phyloP scores from a whole-genome alignment of 139 green algal species.

The Closterium sp. region DNA sequence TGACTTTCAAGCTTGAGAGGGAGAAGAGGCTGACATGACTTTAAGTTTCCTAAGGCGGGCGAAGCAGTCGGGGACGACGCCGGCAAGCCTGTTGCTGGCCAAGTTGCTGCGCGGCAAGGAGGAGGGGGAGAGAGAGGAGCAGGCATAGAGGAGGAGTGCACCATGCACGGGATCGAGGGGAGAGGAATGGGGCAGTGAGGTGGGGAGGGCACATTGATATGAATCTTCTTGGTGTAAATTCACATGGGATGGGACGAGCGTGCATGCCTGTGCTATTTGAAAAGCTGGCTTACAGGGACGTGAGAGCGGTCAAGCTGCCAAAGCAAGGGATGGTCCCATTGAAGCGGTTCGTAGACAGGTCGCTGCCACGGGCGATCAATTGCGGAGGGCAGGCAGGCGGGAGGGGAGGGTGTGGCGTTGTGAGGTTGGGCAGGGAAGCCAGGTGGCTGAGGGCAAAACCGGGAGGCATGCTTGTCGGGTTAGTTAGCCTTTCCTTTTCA shows the following conservation, averaged over 20 bases:
- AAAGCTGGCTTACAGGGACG: neutral
- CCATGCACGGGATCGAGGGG: too few relatives aligned
- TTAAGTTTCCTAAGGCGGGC: neutral
- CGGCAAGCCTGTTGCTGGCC: neutral
- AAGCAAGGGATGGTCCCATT: neutral
- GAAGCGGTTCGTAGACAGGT: neutral
- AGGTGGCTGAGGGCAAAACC: too few relatives aligned
- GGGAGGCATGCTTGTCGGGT: too few relatives aligned
- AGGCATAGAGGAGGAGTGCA: too few relatives aligned
- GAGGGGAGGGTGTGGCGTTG: too few relatives aligned
- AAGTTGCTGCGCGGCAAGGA: neutral
- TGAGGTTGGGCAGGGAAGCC: too few relatives aligned
- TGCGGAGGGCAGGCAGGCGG: too few relatives aligned
- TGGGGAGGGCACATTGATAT: neutral
- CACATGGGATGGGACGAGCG: neutral
- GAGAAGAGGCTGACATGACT: neutral
- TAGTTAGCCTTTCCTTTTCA: too few relatives aligned
- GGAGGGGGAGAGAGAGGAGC: neutral
- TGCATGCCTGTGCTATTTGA: too few relatives aligned
- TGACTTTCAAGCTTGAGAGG: too few relatives aligned
- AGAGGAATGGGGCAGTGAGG: too few relatives aligned
- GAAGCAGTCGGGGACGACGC: neutral
- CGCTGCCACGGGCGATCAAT: neutral
- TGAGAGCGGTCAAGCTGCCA: neutral
- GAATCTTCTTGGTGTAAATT: neutral